Base-by-base conservation (phyloP, 441 rosid genomes). In the Arabidopsis hybrid region DNA sequence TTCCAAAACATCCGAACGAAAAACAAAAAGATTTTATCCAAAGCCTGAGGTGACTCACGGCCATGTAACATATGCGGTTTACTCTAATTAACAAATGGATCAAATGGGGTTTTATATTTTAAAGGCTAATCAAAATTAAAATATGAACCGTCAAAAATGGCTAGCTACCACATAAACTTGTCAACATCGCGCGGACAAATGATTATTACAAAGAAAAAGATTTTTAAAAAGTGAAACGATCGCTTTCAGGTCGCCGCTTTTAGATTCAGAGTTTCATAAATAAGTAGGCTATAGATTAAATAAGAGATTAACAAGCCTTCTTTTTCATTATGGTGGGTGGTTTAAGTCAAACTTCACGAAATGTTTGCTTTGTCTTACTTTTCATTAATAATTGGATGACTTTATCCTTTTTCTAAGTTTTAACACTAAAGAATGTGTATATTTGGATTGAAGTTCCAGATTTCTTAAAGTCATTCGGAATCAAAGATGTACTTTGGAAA, bases 231-330 rank as follows among this genome's bases (percentile, higher is more conserved):
- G 17, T 8, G 53, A 26, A 65, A 18, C 55, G 1, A 52, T 74
- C 78, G 68, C 73, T 67, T 74, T 67, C 68, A 62, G 63, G 68
- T 67, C 68, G 73, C 73, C 78, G 53, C 73, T 74, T 74, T 74
- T 40, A 43, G 60, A 39, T 47, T 6, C 29, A 62, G 26, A 21
- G 2, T 21, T 21, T 21, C 26, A 21, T 21, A 21, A 21, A 21
- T 21, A 21, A 21, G 26, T 21, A 21, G 26, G 26, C 26, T 21
- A 21, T 21, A 21, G 26, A 21, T 21, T 21, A 38, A 38, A 47
- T 39, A 56, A 63, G 17, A 53, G 46, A 49, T n/a, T 34, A 47
- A 42, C n/a, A 26, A 34, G 13, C 8, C 39, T 56, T 57, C 7
- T 21, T 60, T 60, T 65, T 59, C 51, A 36, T 39, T 18, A 49